Conservation (phyloP, 257 asterid genomes). For the Solanum rostratum region DNA sequence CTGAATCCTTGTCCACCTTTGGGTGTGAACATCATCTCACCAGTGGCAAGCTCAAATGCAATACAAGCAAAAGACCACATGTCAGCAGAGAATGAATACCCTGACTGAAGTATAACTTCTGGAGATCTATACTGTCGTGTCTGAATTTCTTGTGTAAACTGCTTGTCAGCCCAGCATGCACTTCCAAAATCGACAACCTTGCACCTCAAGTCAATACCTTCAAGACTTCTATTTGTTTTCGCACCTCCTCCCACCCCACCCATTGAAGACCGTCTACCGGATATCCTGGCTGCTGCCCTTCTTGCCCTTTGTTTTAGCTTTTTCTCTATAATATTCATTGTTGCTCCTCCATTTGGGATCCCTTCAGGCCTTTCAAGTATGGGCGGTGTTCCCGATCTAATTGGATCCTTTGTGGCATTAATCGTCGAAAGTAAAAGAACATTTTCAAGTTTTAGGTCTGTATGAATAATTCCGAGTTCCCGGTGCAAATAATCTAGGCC, state of each 20-base stretch:
- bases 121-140: conserved; percentile 98
- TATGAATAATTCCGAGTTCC: conserved; percentile 68
- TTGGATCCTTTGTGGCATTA: conserved; percentile 85
- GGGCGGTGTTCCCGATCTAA: conserved; percentile 65
- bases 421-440: conserved; percentile 71
- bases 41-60: conserved; percentile 95
- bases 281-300: conserved; percentile 89
- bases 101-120: conserved; percentile 78
- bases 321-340: conserved; percentile 59
- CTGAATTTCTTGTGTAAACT: conserved; percentile 84
- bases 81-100: conserved; percentile 84
- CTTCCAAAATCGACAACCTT: conserved; percentile 96
- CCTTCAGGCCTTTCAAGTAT: conserved; percentile 83
- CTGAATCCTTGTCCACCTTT: conserved; percentile 84
- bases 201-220: conserved; percentile 72
- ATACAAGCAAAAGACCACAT: conserved; percentile 99
- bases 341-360: conserved; percentile 47
- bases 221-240: conserved; percentile 67
- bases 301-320: conserved; percentile 85
- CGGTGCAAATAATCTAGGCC: conserved; percentile 86
- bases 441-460: conserved; percentile 96
- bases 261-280: conserved; percentile 58
- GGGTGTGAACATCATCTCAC: conserved; percentile 97
- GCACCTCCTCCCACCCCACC: conserved; percentile 38
- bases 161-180: conserved; percentile 92